Base-by-base conservation (phyloP, 2,329 filamentous ascomycete genomes). In the Cadophora malorum region DNA sequence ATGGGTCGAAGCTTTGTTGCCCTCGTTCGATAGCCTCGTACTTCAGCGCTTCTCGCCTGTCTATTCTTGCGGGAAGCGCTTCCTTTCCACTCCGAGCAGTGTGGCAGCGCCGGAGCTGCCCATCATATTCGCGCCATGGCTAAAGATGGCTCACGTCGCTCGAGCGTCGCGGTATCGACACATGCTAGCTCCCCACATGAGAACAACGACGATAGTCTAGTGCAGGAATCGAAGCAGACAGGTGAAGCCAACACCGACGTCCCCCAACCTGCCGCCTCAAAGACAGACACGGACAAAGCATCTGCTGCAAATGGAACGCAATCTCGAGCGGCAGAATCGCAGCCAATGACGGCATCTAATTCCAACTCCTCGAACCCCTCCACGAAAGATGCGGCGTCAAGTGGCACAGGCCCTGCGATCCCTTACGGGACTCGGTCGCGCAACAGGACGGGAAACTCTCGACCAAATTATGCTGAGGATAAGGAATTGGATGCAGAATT, bases 401-500 rank as follows among this genome's bases (percentile, higher is more conserved):
- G 52, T 65, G 71, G 65, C 31, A 49, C 70, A 14, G 68, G 69
- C 53, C 58, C 69, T 31, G 70, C 70, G 31, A 70, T 88, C 74
- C 90, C 89, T 59, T 97, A 99, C 80, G 95, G 95, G 76, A 99
- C 96, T 78, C 91, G 94, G 76, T 97, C 94, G 74, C 91, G 96
- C 79, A 97, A 97, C 80, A 91, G 94, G 76, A 90, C 88, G 67
- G 91, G 91, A 76, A 88, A 86, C 73, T 86, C 91, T 74, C 91
- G 96, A 74, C 90, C 91, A 73, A 99, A 99, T 81, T 99, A 99
- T 80, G 95, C 96, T 62, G 96, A 99, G 81, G 92, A 95, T 80
- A 92, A 88, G 81, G 95, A 97, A 79, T 85, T 94, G 74, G 95
- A 98, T 76, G 89, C 92, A 80, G 96, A 98, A 78, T 93, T 94